Base-by-base conservation (phyloP, 441 rosid species). In the Erodium chrysanthum region DNA sequence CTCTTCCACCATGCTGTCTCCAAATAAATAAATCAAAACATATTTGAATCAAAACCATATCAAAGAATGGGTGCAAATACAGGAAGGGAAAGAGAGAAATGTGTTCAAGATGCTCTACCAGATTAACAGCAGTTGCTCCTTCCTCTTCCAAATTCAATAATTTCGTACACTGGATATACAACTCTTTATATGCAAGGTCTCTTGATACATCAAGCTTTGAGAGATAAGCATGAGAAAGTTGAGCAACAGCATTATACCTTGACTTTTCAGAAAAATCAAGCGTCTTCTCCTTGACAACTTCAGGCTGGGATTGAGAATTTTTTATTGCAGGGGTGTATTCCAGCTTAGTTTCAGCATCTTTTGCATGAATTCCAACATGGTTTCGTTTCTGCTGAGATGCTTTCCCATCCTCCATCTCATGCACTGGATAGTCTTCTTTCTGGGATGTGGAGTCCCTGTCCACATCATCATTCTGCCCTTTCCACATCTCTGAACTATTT, bases 171-270 rank as follows among this genome's bases (percentile, higher is more conserved):
- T 75, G 78, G 70, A 70, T 69, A 74, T 68, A 83, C 84, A 88
- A 67, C 78, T 89, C 96, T 0, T 87, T 74, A 75, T 82, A 84
- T 62, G 88, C 80, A 73, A 94, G 96, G 70, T 91, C 91, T 46
- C 79, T 70, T 4, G 98, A 89, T 71, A 94, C 80, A 81, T 94
- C 96, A 66, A 94, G 85, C 82, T 83, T 88, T 52, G 96, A 89
- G 37, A 92, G 88, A 84, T 92, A 90, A 66, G 80, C 81, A 66
- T 68, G 65, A 66, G 75, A 66, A 75, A 70, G 69, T 48, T 64
- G 69, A 61, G 79, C 71, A 66, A 31, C 60, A 68, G 65, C 71
- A 62, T 77, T 81, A 61, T 22, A 72, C 54, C 62, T 76, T 14
- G 82, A 70, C 7, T 52, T n/a, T 74, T 75, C 82, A 67, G 79